These are phyloP conservation scores for Rubia occidens DNA, from an alignment of 305 asterid species.

Conservation along the genomic window DNA sequence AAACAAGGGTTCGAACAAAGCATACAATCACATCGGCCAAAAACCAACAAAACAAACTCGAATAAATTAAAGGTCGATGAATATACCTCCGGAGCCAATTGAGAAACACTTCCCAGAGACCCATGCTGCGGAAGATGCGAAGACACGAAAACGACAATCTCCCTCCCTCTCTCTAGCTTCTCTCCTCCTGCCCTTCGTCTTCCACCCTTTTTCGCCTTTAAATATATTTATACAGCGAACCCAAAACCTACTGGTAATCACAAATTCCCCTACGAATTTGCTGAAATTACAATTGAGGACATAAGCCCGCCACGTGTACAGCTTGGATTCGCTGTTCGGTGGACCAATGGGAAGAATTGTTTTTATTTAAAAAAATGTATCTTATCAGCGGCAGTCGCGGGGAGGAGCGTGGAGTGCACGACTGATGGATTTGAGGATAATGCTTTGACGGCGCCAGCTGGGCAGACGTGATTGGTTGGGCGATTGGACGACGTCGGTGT, in stretches of 20 bases:
- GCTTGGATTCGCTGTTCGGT: conserved; percentile 20
- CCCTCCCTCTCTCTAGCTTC: conserved; percentile 4
- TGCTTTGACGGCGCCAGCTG: conserved; percentile 10
- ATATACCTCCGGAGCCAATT: conserved; percentile 92
- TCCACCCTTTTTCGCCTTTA: background rate
- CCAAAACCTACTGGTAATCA: background rate
- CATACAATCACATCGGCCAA: background rate
- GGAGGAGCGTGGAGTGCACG: conserved; percentile 14
- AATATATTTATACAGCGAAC: background rate
- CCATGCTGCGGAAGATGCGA: conserved; percentile 43
- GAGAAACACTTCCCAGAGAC: conserved; percentile 96
- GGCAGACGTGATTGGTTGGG: background rate
- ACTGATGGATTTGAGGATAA: background rate
- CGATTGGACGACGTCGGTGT: conserved; percentile 6
- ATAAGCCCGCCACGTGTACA: conserved; percentile 13
- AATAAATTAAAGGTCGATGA: background rate
- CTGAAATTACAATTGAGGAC: conserved; percentile 8
- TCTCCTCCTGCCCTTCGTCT: background rate
- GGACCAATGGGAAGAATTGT: conserved; percentile 20
- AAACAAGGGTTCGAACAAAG: background rate
- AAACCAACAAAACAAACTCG: background rate
- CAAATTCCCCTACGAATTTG: background rate
- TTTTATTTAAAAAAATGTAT: background rate
- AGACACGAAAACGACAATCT: conserved; percentile 30
- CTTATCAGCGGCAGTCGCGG: conserved; percentile 3